Evolutionary conservation across 768 basidiomycete genomes (phyloP), one percentile per base, ranked within the genome.

Genomic region (Boletus rufocinnamomeus): DNA sequence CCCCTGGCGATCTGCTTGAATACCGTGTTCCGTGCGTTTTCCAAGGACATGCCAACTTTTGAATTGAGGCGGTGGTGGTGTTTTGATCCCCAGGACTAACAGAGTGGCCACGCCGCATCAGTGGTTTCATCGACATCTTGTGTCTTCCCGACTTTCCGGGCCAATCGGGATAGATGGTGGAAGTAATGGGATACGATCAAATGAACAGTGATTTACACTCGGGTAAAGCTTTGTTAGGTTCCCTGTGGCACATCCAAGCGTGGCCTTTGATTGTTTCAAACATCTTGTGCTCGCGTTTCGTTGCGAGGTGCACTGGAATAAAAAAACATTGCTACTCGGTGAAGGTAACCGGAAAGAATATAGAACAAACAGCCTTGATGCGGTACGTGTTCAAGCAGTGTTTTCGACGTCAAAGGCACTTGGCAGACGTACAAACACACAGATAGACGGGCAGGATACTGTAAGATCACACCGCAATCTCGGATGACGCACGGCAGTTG

Each of bases 1-100:
- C 14, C 48, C 43, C 28, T 51, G 58, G 30, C 28, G 32, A 60
- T 60, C 50, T 28, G 14, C 28, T 23, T 35, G 57, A 40, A 50
- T 11, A 27, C 43, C 21, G 6, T 37, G 27, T n/a, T 8, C 30
- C 21, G 10, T 23, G 21, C 2, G 32, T 21, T 34, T 52, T 40
- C n/a, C 34, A 17, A 49, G 46, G 45, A 54, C 27, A 37, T 19
- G 27, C 2, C 38, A 23, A 10, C 6, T 13, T 40, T 35, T 44
- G 27, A 27, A 54, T 27, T 17, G 43, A 30, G 43, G 63, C 50
- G 27, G 46, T n/a, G 46, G 27, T 28, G 41, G 6, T 25, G 16
- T 6, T 27, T 35, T 53, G 37, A 13, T 51, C 13, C 19, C 8
- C 25, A 50, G 37, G 34, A 35, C 54, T 37, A 6, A 38, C 27